Base-by-base conservation (phyloP, 1,284 basidiomycete species). In the Ceratobasidium sp. region DNA sequence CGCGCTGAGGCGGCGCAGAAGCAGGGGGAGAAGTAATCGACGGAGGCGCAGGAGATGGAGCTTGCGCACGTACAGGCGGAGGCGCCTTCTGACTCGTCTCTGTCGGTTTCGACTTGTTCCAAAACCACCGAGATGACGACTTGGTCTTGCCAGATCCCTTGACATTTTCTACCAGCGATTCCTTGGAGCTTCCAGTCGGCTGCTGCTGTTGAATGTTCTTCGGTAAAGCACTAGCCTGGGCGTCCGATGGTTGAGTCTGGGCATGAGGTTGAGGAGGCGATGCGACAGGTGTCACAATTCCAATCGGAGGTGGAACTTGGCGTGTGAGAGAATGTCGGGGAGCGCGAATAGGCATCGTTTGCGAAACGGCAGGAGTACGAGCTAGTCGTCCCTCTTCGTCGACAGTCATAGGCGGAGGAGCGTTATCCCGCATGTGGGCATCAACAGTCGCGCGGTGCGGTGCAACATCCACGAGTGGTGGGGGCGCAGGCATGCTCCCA, bases 121-220 rank as follows among this genome's bases (percentile, higher is more conserved):
- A 64, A 28, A 75, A 63, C 71, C 71, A 75, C 5, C 58, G 49
- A 11, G 64, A 65, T 4, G 65, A 68, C 28, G 58, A 53, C 47
- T 75, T 75, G 60, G 35, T 64, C 60, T 75, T 75, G 47, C 64
- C 47, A n/a, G 47, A 53, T 11, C 53, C n/a, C 42, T 75, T 75
- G 33, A 26, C 31, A 42, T 60, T 73, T 5, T 75, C 71, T 3
- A 75, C 71, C 20, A 75, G 45, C 49, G 71, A 75, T 23, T 75
- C 71, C 56, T 75, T 75, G 5, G 71, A 75, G 31, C 71, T 33
- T 28, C 47, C 60, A 15, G n/a, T 54, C 33, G 31, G 47, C 45
- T 75, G 71, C n/a, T 47, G 58, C 11, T 56, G 54, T 26, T 54
- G 71, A 33, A 75, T 23, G 45, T 75, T 65, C 71, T 49, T 75